These are phyloP conservation scores for Eutypella sp. DNA, from an alignment of 2,329 filamentous ascomycete genomes.

Conservation along the genomic window DNA sequence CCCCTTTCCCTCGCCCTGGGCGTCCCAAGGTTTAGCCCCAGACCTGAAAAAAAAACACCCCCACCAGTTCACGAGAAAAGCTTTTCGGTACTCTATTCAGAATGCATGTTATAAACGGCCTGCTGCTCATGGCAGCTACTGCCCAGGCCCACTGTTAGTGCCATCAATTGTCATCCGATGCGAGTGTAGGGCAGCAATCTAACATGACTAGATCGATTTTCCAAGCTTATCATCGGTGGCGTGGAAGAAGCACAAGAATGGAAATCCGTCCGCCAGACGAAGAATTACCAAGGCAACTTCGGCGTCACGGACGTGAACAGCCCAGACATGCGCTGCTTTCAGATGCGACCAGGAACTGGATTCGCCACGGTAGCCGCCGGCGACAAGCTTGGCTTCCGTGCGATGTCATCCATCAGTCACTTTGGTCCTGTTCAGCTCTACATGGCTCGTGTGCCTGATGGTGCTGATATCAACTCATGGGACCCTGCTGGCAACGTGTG, in stretches of 20 bases:
- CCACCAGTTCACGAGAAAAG: background rate
- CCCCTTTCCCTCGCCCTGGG: background rate
- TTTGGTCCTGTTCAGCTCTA: slow-evolving; percentile 29
- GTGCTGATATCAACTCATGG: slow-evolving; percentile 26
- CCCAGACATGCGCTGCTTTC: slow-evolving; percentile 29
- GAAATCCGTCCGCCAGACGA: slow-evolving; percentile 26
- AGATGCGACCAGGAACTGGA: slow-evolving; percentile 16
- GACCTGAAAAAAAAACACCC: background rate
- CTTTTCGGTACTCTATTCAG: background rate
- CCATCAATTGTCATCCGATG: background rate
- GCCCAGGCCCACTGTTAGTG: slow-evolving; percentile 12
- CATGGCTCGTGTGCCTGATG: slow-evolving; percentile 27
- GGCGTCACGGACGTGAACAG: slow-evolving; percentile 27
- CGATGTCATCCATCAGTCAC: slow-evolving; percentile 24
- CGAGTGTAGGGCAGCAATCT: background rate
- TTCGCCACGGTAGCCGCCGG: slow-evolving; percentile 24
- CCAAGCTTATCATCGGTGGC: slow-evolving; percentile 22
- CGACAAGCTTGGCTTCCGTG: slow-evolving; percentile 22
- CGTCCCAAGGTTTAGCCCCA: background rate
- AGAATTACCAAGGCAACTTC: slow-evolving; percentile 29
- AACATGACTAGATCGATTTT: slow-evolving; percentile 23
- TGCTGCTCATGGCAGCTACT: slow-evolving; percentile 10
- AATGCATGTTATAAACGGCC: background rate
- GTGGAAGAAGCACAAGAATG: slow-evolving; percentile 21
- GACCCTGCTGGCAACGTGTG: slow-evolving; percentile 28